Evolutionary conservation across 202 grass and related monocot species (phyloP).

Genomic region (Carex sylvatica): DNA sequence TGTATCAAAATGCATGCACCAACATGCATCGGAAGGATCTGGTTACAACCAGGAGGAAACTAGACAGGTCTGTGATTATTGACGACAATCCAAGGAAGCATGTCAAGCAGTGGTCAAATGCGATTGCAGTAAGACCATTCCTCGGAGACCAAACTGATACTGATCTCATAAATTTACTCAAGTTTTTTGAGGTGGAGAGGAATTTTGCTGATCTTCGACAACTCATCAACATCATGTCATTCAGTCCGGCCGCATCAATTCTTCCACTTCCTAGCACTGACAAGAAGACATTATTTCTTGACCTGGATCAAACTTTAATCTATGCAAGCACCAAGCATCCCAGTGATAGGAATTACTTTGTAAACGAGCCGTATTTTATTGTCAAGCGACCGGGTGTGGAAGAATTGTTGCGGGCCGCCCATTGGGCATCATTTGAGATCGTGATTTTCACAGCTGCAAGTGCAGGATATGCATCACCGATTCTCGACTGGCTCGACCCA

Average conservation of each 20-base stretch:
- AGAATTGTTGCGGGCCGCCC: background rate
- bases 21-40: background rate
- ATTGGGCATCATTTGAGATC: background rate
- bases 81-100: background rate
- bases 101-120: background rate
- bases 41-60: background rate
- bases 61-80: slow-evolving; percentile 20
- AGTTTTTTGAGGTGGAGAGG: background rate
- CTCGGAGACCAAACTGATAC: background rate
- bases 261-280: slow-evolving; percentile 16
- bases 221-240: background rate
- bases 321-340: background rate
- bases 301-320: slow-evolving; percentile 19
- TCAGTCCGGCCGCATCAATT: background rate
- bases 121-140: background rate
- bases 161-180: background rate
- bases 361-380: background rate
- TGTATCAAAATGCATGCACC: slow-evolving; percentile 5
- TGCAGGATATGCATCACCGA: slow-evolving; percentile 9
- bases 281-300: slow-evolving; percentile 20
- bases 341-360: background rate
- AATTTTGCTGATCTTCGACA: background rate
- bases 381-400: background rate
- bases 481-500: slow-evolving; percentile 23
- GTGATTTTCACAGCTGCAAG: slow-evolving; percentile 22